phyloP scores from a whole-genome alignment of 805 yeast species.

The Grigorovia transvaalensis region DNA sequence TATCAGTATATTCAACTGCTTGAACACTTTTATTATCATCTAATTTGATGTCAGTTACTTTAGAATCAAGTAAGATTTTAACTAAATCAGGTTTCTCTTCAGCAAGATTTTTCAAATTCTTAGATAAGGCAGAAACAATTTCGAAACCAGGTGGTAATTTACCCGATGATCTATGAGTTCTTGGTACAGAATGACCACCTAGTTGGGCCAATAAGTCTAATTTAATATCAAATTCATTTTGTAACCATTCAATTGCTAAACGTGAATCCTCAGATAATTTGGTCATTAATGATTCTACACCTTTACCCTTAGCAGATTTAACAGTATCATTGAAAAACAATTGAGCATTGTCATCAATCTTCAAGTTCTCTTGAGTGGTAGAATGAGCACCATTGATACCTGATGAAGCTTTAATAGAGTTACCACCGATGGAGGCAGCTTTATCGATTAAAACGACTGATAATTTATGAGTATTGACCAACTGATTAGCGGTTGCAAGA shows the following conservation, averaged over 20 bases:
- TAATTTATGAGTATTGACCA: slow-evolving; percentile 29
- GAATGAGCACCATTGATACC: slow-evolving; percentile 68
- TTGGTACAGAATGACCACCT: slow-evolving; percentile 73
- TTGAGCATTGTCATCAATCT: slow-evolving; percentile 46
- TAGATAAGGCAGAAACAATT: slow-evolving; percentile 38
- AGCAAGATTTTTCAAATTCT: slow-evolving; percentile 28
- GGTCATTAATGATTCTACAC: slow-evolving; percentile 46
- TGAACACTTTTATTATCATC: slow-evolving; percentile 23
- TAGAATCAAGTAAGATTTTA: slow-evolving; percentile 31
- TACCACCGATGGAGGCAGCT: slow-evolving; percentile 41
- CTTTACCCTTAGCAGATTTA: slow-evolving; percentile 52
- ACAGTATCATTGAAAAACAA: slow-evolving; percentile 57
- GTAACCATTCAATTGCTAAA: slow-evolving; percentile 65
- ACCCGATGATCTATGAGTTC: slow-evolving; percentile 70
- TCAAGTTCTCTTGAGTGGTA: slow-evolving; percentile 40
- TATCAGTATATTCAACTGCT: slow-evolving; percentile 35
- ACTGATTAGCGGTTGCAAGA: slow-evolving; percentile 34
- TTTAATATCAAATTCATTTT: slow-evolving; percentile 49
- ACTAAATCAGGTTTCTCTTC: slow-evolving; percentile 24
- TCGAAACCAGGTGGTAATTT: slow-evolving; percentile 52
- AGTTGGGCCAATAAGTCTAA: slow-evolving; percentile 59
- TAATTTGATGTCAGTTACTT: slow-evolving; percentile 28
- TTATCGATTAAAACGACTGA: slow-evolving; percentile 43
- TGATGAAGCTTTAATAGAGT: slow-evolving; percentile 51
- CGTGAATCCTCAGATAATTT: slow-evolving; percentile 53